Percentiles rank a stretch among this genome's conserved stretches.
Evolutionary conservation across 2,329 filamentous ascomycete genomes (phyloP).

Genomic region (Polytolypa hystricis): DNA sequence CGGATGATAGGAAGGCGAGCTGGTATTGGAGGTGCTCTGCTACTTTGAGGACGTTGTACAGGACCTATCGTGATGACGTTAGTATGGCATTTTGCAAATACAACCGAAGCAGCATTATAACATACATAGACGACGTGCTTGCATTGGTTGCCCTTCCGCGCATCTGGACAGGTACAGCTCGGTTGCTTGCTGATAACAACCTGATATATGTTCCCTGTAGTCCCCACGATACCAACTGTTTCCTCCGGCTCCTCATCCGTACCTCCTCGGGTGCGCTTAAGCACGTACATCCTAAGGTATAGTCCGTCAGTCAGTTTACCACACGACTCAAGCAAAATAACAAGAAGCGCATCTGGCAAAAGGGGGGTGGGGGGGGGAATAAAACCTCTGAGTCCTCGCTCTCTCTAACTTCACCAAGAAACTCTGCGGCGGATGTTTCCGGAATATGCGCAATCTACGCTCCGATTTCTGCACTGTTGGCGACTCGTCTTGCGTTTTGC

Average conservation of each 20-base stretch:
- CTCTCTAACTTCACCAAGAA: slow-evolving; percentile 39
- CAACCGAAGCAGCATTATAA: background rate
- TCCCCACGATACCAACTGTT: slow-evolving; percentile 46
- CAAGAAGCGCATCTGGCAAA: slow-evolving; percentile 4
- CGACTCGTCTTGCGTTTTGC: slow-evolving; percentile 7
- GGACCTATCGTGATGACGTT: slow-evolving; percentile 32
- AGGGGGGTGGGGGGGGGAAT: background rate
- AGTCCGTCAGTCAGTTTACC: no score
- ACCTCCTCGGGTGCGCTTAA: slow-evolving; percentile 38
- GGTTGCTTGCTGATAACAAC: slow-evolving; percentile 43
- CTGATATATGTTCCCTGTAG: slow-evolving; percentile 53
- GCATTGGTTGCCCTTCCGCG: slow-evolving; percentile 47
- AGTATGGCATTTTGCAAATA: slow-evolving; percentile 1
- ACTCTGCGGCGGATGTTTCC: slow-evolving; percentile 32
- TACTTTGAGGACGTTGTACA: slow-evolving; percentile 48
- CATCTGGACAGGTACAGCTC: slow-evolving; percentile 45
- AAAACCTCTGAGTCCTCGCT: slow-evolving; percentile 38
- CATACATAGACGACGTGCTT: slow-evolving; percentile 52
- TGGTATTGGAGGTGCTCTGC: slow-evolving; percentile 47
- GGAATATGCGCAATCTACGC: slow-evolving; percentile 30
- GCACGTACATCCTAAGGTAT: slow-evolving; percentile 42
- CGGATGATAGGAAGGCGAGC: slow-evolving; percentile 45
- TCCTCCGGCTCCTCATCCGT: slow-evolving; percentile 39
- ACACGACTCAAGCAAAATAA: background rate
- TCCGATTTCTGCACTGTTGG: slow-evolving; percentile 20